Evolutionary conservation across 306 rosid genomes (phyloP).

Genomic region (Trichosanthes cucumerina): DNA sequence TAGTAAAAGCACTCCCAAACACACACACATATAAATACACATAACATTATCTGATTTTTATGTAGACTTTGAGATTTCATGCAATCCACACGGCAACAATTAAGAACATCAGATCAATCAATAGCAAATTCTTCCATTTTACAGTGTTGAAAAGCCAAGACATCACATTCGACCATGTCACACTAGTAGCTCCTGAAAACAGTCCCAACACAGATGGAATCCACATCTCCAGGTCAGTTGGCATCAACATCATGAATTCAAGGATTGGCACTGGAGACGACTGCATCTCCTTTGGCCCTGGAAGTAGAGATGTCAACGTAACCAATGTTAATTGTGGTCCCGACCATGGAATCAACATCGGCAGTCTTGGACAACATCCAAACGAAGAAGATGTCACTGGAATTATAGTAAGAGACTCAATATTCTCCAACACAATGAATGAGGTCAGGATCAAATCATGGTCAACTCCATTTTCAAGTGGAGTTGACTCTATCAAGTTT

Average conservation of each 20-base stretch:
- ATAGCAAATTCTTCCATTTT: constrained; percentile 28
- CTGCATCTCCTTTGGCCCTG: constrained; percentile 26
- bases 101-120: background rate
- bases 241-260: constrained; percentile 6
- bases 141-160: background rate
- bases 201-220: constrained; percentile 38
- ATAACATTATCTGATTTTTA: background rate
- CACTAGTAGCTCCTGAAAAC: constrained; percentile 16
- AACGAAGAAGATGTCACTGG: constrained; percentile 7
- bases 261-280: constrained; percentile 25
- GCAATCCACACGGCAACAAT: constrained; percentile 10
- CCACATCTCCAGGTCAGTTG: constrained; percentile 11
- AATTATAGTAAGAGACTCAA: constrained; percentile 6
- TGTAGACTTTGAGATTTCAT: constrained; percentile 19
- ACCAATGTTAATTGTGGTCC: constrained; percentile 16
- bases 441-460: constrained; percentile 30
- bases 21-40: no score
- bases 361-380: constrained; percentile 20
- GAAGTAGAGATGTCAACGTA: background rate
- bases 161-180: background rate
- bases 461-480: constrained; percentile 9
- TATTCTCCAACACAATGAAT: constrained; percentile 17
- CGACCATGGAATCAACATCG: constrained; percentile 30
- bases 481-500: constrained; percentile 9
- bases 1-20: no score